Base-by-base conservation (phyloP, 306 rosid genomes). In the Quercus variabilis region DNA sequence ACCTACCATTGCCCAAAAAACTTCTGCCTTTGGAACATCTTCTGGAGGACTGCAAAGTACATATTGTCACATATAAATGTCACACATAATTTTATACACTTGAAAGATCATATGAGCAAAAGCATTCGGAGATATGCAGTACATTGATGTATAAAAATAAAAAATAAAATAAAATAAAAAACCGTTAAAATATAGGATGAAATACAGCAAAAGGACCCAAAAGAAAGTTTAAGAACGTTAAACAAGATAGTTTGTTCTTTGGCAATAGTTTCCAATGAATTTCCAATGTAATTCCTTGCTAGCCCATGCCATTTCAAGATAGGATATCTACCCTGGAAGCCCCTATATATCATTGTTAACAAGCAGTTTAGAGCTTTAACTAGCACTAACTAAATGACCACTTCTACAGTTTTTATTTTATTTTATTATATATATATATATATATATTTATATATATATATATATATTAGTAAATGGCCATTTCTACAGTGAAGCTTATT, bases 31-130 rank as follows among this genome's bases (percentile, higher is more conserved):
- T 73, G 81, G 86, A 79, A 79, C 80, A 54, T 79, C 86, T 88
- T 80, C 79, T 60, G 21, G 76, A 71, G 80, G 83, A 79, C 97
- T 92, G 94, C 91, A 89, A 71, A 80, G 79, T 69, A 6, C 7
- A 71, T 80, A 71, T 80, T 71, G 83, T 73, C 79, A 88, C 76
- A 75, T 80, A 78, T 75, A 55, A 70, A 86, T 19, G 75, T 79
- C 78, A 83, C 71, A 77, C 65, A 59, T 64, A 83, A 58, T 64
- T 73, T 74, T 20, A 46, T 7, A 52, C 41, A 41, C 60, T 64
- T 5, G n/a, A 25, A 60, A 19, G 75, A 35, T 70, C 54, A 21
- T 46, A 70, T 67, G 69, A 71, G 33, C 19, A 49, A n/a, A 49
- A 10, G 23, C 74, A 64, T 84, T 35, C 23, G 65, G 64, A 76